Evolutionary conservation across 78 protist species (phyloP).

Genomic region (Parvularia atlantis): DNA sequence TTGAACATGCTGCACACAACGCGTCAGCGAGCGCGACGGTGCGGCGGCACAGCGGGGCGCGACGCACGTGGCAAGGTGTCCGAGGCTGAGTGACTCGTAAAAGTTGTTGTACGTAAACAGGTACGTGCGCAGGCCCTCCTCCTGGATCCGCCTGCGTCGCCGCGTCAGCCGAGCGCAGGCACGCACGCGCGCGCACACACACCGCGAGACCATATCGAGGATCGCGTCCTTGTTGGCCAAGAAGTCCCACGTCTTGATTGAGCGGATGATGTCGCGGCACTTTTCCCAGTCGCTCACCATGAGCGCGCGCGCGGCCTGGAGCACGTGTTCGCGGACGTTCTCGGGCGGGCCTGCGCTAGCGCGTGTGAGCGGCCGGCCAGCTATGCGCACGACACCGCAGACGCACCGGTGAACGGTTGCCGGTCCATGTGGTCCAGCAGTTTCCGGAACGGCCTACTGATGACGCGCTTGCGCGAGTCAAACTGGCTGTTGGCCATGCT

Average conservation of each 20-base stretch:
- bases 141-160: slow-evolving; percentile 44
- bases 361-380: neutral
- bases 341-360: slow-evolving; percentile 74
- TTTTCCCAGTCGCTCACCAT: slow-evolving; percentile 67
- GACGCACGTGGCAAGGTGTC: slow-evolving; percentile 44
- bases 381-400: neutral
- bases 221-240: slow-evolving; percentile 24
- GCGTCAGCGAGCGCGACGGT: neutral
- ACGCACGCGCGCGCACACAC: too few relatives aligned
- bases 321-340: slow-evolving; percentile 66
- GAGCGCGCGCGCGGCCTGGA: slow-evolving; percentile 61
- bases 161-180: neutral
- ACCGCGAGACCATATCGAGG: neutral
- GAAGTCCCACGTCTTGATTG: slow-evolving; percentile 55
- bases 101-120: slow-evolving; percentile 42
- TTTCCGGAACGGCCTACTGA: slow-evolving; percentile 61
- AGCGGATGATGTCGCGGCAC: slow-evolving; percentile 28
- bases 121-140: slow-evolving; percentile 67
- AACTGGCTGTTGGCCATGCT: neutral
- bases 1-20: neutral
- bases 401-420: slow-evolving; percentile 37
- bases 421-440: slow-evolving; percentile 52
- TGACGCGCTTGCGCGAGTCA: slow-evolving; percentile 3
- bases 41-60: slow-evolving; percentile 4
- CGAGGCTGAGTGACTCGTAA: slow-evolving; percentile 52